These are phyloP conservation scores for Grifola frondosa DNA, from an alignment of 1,284 basidiomycete species.

Conservation along the genomic window DNA sequence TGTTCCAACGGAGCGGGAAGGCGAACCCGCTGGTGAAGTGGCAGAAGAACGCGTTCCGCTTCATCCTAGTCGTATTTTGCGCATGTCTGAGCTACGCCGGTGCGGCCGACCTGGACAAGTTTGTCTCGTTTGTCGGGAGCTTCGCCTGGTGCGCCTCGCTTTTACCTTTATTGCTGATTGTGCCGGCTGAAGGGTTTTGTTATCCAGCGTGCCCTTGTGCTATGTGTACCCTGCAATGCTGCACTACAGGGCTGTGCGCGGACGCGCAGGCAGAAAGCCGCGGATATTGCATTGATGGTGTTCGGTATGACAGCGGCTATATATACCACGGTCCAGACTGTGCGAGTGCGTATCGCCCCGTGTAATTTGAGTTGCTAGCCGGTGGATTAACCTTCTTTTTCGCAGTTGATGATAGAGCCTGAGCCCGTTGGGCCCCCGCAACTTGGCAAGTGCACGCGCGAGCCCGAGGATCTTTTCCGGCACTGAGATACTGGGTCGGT, in stretches of 20 bases:
- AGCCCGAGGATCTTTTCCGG: constrained; percentile 13
- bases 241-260: constrained; percentile 88
- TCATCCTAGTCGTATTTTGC: constrained; percentile 73
- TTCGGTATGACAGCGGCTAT: constrained; percentile 84
- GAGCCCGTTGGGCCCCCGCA: constrained; percentile 25
- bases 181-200: constrained; percentile 3
- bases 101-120: constrained; percentile 93
- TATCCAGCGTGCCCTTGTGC: constrained; percentile 82
- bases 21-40: constrained; percentile 69
- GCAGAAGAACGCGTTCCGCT: constrained; percentile 93
- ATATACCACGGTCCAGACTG: constrained; percentile 84
- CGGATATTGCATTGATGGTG: constrained; percentile 77
- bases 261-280: constrained; percentile 66
- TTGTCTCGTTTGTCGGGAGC: constrained; percentile 91
- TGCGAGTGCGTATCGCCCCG: constrained; percentile 48
- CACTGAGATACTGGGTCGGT: no score
- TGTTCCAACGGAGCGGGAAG: constrained; percentile 93
- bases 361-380: not conserved
- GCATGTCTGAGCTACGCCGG: constrained; percentile 81
- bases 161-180: constrained; percentile 1
- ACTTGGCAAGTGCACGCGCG: constrained; percentile 28
- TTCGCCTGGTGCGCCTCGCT: constrained; percentile 81
- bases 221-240: constrained; percentile 94
- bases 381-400: not conserved
- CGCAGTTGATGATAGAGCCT: constrained; percentile 39